Evolutionary conservation across 306 rosid genomes (phyloP), one percentile per base, ranked within the genome.

Genomic region (Cicer cuneatum): DNA sequence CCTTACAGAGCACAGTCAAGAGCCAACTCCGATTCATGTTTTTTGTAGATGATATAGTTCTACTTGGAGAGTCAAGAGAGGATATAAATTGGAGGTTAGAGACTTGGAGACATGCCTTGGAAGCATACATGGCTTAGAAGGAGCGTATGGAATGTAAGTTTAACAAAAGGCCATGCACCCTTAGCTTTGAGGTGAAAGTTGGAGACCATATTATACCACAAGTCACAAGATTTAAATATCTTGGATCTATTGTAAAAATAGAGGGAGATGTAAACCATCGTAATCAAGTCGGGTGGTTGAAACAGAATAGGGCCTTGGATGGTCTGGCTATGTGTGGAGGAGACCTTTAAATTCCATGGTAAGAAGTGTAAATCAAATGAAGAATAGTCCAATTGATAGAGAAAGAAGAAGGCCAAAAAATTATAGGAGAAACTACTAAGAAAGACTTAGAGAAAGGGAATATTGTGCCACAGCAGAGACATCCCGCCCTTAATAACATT

Each of bases 191-290:
- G 16, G 65, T 59, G 10, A 33, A 59, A 33, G 65, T 58, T 24
- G 16, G 64, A 58, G 43, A 40, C 43, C 43, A 40, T 40, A 40
- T 40, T 9, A 40, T 58, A 58, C 16, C 64, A 24, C 41, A 10
- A 24, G 16, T 24, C 64, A 58, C 64, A 11, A 11, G 15, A 29
- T 58, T 58, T 58, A 58, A 58, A 29, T 58, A 58, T 58, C 64
- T 58, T 29, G 14, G 9, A 58, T 29, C 15, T 12, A 58, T 24
- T 58, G 37, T 54, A 19, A 8, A 21, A 54, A 29, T 29, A 58
- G 39, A 29, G 63, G 5, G 41, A 11, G 1, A 10, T 21, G n/a
- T 19, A 56, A 19, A 21, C 38, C 3, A 15, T 21, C 8, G 2
- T 21, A 54, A 19, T 54, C 13, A 54, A 54, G 61, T 9, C 3